phyloP scores from a whole-genome alignment of 1,139 yeast species.

The Hemisphaericaspora xylanilytica region DNA sequence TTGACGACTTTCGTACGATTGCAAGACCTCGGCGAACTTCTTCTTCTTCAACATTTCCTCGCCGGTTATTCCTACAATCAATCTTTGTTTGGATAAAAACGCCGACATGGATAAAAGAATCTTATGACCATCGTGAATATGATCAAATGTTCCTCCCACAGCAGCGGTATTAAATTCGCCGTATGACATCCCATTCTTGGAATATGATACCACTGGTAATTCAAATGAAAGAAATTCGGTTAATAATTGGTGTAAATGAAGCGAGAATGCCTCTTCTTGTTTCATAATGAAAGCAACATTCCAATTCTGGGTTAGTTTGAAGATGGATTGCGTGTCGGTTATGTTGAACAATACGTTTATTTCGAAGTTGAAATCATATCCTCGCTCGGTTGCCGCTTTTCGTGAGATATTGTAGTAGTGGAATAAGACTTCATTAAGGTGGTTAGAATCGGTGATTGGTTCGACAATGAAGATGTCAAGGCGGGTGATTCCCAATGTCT shows the following conservation, averaged over 20 bases:
- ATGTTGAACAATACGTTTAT: slow-evolving; percentile 33
- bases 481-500: slow-evolving; percentile 6
- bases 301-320: slow-evolving; percentile 3
- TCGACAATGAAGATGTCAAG: slow-evolving; percentile 27
- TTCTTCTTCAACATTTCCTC: slow-evolving; percentile 72
- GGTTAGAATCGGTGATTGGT: slow-evolving; percentile 18
- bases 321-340: not conserved
- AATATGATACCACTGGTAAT: not conserved
- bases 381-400: slow-evolving; percentile 17
- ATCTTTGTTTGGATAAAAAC: slow-evolving; percentile 50
- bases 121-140: slow-evolving; percentile 93
- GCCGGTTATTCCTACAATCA: slow-evolving; percentile 86
- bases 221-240: slow-evolving; percentile 1
- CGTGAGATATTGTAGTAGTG: slow-evolving; percentile 27
- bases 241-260: slow-evolving; percentile 2
- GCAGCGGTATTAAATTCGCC: slow-evolving; percentile 36
- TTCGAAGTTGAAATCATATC: slow-evolving; percentile 27
- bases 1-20: slow-evolving; percentile 55
- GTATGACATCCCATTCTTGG: not conserved
- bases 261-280: slow-evolving; percentile 3
- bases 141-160: slow-evolving; percentile 97
- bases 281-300: slow-evolving; percentile 6
- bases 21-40: slow-evolving; percentile 64
- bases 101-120: slow-evolving; percentile 73
- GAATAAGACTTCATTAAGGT: slow-evolving; percentile 28